Conservation (phyloP, 2,329 filamentous ascomycete species). For the Helotiales sp. region DNA sequence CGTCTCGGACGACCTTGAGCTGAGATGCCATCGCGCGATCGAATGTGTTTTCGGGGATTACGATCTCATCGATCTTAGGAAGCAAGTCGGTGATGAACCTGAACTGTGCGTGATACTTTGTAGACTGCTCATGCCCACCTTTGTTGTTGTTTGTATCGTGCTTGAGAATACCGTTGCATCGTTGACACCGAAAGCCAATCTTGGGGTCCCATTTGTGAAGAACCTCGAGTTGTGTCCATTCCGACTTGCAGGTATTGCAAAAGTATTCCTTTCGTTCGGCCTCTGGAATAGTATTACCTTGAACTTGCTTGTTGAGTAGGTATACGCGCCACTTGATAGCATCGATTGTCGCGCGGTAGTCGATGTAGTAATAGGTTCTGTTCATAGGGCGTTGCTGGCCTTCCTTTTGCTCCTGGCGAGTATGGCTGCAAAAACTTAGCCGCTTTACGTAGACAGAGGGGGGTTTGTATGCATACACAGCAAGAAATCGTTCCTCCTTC, state of each 20-base stretch:
- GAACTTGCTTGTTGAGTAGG: slow-evolving; percentile 85
- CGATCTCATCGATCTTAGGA: slow-evolving; percentile 75
- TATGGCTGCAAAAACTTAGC: slow-evolving; percentile 55
- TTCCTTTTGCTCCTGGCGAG: slow-evolving; percentile 77
- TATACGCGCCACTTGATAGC: slow-evolving; percentile 95
- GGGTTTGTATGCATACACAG: slow-evolving; percentile 60
- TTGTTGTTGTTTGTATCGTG: slow-evolving; percentile 70
- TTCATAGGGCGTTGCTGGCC: slow-evolving; percentile 82
- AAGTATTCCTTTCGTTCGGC: slow-evolving; percentile 91
- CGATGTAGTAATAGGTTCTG: slow-evolving; percentile 95
- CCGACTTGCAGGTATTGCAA: slow-evolving; percentile 78
- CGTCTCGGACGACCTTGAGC: slow-evolving; percentile 68
- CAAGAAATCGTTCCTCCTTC: slow-evolving; percentile 83
- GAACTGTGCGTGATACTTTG: slow-evolving; percentile 78
- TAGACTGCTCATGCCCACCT: slow-evolving; percentile 74
- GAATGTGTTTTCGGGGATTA: slow-evolving; percentile 76
- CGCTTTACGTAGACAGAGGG: not conserved
- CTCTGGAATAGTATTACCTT: slow-evolving; percentile 78
- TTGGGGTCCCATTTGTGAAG: slow-evolving; percentile 71
- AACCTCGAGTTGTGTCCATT: slow-evolving; percentile 91
- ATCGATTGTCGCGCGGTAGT: slow-evolving; percentile 92
- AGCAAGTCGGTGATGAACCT: slow-evolving; percentile 78
- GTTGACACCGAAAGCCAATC: slow-evolving; percentile 82
- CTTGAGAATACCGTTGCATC: slow-evolving; percentile 69
- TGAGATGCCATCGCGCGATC: slow-evolving; percentile 68